Percentiles rank a stretch among this genome's conserved stretches.
Evolutionary conservation across 495 filamentous ascomycete species (phyloP).

Genomic region (Hypomontagnella monticulosa): DNA sequence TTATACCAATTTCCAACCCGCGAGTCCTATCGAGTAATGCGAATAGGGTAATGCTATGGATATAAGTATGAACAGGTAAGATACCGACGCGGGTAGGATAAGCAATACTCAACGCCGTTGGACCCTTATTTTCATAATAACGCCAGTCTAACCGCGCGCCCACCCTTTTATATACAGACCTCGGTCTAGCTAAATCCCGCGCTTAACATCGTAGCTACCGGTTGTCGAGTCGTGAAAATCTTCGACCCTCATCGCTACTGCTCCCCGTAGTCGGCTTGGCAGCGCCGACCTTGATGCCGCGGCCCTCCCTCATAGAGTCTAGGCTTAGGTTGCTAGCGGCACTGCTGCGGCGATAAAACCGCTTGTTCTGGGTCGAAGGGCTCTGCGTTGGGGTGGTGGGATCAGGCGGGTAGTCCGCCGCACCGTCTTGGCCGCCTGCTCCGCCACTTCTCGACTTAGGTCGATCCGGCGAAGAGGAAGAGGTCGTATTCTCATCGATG

Average conservation of each 20-base stretch:
- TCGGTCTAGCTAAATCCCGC: neutral
- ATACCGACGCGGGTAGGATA: neutral
- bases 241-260: slow-evolving; percentile 41
- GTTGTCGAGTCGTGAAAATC: slow-evolving; percentile 7
- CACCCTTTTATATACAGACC: slow-evolving; percentile 12
- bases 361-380: slow-evolving; percentile 25
- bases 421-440: slow-evolving; percentile 16
- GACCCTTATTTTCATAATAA: slow-evolving; percentile 8
- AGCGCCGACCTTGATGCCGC: slow-evolving; percentile 49
- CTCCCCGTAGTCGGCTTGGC: slow-evolving; percentile 40
- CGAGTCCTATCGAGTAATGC: neutral
- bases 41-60: neutral
- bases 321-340: slow-evolving; percentile 39
- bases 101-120: neutral
- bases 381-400: slow-evolving; percentile 35
- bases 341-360: slow-evolving; percentile 33
- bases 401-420: slow-evolving; percentile 6
- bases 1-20: neutral
- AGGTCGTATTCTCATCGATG: slow-evolving; percentile 26
- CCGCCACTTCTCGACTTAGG: neutral
- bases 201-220: neutral
- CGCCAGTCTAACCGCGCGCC: slow-evolving; percentile 21
- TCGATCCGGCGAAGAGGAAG: slow-evolving; percentile 17
- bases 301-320: slow-evolving; percentile 38
- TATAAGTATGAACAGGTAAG: neutral